These are phyloP conservation scores for Pichia insulana DNA, from an alignment of 805 yeast genomes.

Conservation along the genomic window DNA sequence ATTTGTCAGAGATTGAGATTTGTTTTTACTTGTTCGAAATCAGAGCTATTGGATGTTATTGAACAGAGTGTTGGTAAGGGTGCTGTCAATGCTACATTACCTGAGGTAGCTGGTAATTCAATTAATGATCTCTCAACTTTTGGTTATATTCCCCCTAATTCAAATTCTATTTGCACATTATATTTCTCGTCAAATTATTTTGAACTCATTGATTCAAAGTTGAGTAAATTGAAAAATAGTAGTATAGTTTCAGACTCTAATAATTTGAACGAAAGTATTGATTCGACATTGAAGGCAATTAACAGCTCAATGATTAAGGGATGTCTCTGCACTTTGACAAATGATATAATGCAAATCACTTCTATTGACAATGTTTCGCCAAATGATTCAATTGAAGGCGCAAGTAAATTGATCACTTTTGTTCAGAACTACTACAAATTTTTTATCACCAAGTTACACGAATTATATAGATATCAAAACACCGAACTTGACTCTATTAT, in stretches of 20 bases:
- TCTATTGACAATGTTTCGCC: slow-evolving; percentile 33
- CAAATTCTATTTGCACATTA: slow-evolving; percentile 54
- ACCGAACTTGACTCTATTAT: slow-evolving; percentile 18
- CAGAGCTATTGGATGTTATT: slow-evolving; percentile 28
- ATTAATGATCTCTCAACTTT: slow-evolving; percentile 20
- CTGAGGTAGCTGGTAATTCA: slow-evolving; percentile 8
- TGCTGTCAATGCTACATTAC: slow-evolving; percentile 2
- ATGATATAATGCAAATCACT: slow-evolving; percentile 19
- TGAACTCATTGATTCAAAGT: slow-evolving; percentile 28
- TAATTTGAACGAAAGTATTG: slow-evolving; percentile 22
- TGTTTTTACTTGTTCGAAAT: slow-evolving; percentile 28
- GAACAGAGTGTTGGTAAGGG: slow-evolving; percentile 4
- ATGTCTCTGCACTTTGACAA: slow-evolving; percentile 18
- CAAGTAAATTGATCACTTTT: slow-evolving; percentile 31
- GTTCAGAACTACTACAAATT: slow-evolving; percentile 31
- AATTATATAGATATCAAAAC: slow-evolving; percentile 16
- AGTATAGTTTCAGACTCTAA: slow-evolving; percentile 28
- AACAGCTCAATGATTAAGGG: slow-evolving; percentile 23
- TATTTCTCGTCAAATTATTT: slow-evolving; percentile 42
- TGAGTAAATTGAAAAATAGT: slow-evolving; percentile 34
- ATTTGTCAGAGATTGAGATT: slow-evolving; percentile 23
- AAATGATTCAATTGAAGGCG: slow-evolving; percentile 23
- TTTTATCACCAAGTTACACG: slow-evolving; percentile 27
- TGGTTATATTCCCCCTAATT: slow-evolving; percentile 55
- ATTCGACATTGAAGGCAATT: slow-evolving; percentile 12